Base-by-base conservation (phyloP, 768 basidiomycete genomes). In the Mycena venus region DNA sequence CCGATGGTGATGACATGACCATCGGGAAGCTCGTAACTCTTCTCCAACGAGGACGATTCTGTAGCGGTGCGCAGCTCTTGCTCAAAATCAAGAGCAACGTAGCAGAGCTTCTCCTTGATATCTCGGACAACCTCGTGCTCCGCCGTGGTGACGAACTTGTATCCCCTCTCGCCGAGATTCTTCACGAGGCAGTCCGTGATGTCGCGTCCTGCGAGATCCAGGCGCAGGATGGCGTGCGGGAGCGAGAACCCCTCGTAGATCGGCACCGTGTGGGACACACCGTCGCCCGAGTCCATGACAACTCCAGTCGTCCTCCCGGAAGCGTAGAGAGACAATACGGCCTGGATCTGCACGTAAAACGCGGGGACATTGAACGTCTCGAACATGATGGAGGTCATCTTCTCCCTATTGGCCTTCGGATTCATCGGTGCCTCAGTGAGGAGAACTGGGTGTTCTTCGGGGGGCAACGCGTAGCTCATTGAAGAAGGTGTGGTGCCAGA, bases 321-420 rank as follows among this genome's bases (percentile, higher is more conserved):
- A 32, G 91, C 91, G 84, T 92, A 92, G 42, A 91, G 86, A 38
- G 91, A 91, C 15, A 93, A 84, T 61, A 92, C 91, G 80, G 91
- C 91, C 85, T 92, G 92, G 82, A 92, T 92, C 59, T 89, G 86
- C 73, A 92, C 91, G 87, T 91, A 92, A 87, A 92, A 91, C 9
- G 91, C 91, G 59, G 91, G 92, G 19, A 88, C 90, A 83, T 91
- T 92, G 89, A 92, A 93, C 34, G 92, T 93, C 85, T 93, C 91
- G 84, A 93, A 93, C 91, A 92, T 92, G 90, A 92, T 92, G 82
- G 91, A 90, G 71, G 91, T 92, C 88, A 89, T 91, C 88, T 91
- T 91, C 84, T 92, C 91, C 76, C 91, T 82, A 88, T 92, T 92
- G 67, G 89, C 89, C 85, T 92, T 92, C 73, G 92, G 91, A 87